Evolutionary conservation across 1,139 yeast genomes (phyloP), one percentile per base, ranked within the genome.

Genomic region (Diutina pseudorugosa): DNA sequence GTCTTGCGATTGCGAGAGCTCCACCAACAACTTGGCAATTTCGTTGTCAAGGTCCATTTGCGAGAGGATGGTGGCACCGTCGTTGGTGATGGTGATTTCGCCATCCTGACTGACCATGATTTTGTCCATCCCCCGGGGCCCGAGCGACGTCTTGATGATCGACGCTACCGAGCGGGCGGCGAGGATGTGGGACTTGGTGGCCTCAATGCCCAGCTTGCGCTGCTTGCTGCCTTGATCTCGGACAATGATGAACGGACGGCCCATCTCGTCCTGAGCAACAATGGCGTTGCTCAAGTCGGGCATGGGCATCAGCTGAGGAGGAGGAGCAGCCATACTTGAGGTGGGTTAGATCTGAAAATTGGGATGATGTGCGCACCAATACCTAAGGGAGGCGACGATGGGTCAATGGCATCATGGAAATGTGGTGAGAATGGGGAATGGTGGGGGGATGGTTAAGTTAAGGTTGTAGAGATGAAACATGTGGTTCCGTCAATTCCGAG

Each of bases 231-330:
- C 98, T 70, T 94, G 98, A 68, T 94, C 98, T 67, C 95, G 81
- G 53, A 94, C 98, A 66, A 94, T 93, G 64, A 94, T 91, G 66
- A 94, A 89, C 19, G 98, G 99, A 70, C 98, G 83, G 33, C 99
- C 99, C 91, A 87, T 89, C 70, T 94, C 98, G 68, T 94, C 98
- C 70, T 93, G 98, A 6, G 98, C 98, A 73, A 93, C 89, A 62
- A 93, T 89, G 69, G 98, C 98, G 65, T 93, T 93, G 60, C 97
- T 90, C 78, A 93, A 76, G 68, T 93, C 98, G 50, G 96, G 96
- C 87, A 87, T 81, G 36, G 49, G 49, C 49, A 45, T 45, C 49
- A 27, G 36, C 21, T 45, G 49, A 23, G 47, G 30, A n/a, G 30
- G 47, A 42, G 45, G 36, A 14, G 36, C 42, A 18, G 42, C 42